These are phyloP conservation scores for Helicostylum pulchrum DNA, from an alignment of 192 early-diverging fungal species.

Conservation along the genomic window DNA sequence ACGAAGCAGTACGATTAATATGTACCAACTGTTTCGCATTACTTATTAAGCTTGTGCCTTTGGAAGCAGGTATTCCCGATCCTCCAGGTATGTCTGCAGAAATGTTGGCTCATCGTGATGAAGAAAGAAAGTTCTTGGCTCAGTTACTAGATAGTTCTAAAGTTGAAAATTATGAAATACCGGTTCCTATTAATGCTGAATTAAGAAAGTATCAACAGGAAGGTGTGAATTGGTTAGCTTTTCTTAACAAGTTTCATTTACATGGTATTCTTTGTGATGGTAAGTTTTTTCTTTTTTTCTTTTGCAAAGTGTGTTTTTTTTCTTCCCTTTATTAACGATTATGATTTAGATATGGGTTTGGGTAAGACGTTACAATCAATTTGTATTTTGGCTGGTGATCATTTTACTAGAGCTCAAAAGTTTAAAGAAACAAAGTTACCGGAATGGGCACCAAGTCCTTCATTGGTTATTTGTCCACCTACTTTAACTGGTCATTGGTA, in stretches of 20 bases:
- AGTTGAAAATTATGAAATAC: constrained; percentile 82
- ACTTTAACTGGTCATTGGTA: constrained; percentile 96
- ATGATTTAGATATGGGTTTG: constrained; percentile 85
- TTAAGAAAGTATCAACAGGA: constrained; percentile 97
- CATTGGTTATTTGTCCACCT: constrained; percentile 93
- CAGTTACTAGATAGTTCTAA: constrained; percentile 90
- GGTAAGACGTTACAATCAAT: constrained; percentile 98
- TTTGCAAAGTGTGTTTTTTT: too few species aligned
- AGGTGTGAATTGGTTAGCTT: constrained; percentile 97
- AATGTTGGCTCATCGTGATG: constrained; percentile 75
- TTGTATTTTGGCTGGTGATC: constrained; percentile 90
- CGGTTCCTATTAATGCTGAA: constrained; percentile 89
- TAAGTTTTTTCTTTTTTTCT: constrained; percentile 24
- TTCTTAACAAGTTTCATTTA: constrained; percentile 93
- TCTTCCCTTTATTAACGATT: background rate
- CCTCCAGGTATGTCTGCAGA: constrained; percentile 81
- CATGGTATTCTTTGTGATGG: constrained; percentile 98
- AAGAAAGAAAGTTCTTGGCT: constrained; percentile 90
- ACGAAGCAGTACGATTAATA: constrained; percentile 86
- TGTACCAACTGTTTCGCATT: constrained; percentile 94
- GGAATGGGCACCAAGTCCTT: constrained; percentile 71
- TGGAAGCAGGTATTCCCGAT: constrained; percentile 94
- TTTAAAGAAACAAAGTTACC: constrained; percentile 53
- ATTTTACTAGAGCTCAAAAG: constrained; percentile 63
- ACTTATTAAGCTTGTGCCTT: constrained; percentile 90